These are phyloP conservation scores for Plantago major DNA, from an alignment of 257 asterid species.

Conservation along the genomic window DNA sequence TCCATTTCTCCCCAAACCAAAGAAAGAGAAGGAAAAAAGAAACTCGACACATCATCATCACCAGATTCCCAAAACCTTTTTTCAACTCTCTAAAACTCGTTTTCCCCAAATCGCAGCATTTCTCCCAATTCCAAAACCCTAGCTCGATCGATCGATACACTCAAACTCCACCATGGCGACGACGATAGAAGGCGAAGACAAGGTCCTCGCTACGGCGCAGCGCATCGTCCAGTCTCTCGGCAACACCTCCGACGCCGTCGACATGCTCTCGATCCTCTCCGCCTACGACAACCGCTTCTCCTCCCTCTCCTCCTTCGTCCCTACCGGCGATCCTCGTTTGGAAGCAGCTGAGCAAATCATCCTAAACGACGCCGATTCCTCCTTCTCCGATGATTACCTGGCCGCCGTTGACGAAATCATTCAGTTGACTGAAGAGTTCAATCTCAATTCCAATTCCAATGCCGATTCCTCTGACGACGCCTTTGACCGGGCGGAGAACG, in stretches of 20 bases:
- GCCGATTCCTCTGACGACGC: constrained; percentile 28
- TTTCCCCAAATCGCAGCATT: too few relatives aligned
- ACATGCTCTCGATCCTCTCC: constrained; percentile 72
- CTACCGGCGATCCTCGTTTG: constrained; percentile 38
- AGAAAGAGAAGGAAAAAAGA: too few relatives aligned
- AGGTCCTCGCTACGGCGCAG: constrained; percentile 84
- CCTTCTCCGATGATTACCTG: constrained; percentile 43
- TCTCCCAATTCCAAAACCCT: too few relatives aligned
- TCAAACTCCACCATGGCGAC: constrained; percentile 44
- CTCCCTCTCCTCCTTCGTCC: constrained; percentile 48
- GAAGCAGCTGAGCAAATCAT: constrained; percentile 60
- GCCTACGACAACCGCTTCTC: constrained; percentile 79
- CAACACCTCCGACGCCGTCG: constrained; percentile 60
- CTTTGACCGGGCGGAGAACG: constrained; percentile 68
- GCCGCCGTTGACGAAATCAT: constrained; percentile 75
- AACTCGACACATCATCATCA: too few relatives aligned
- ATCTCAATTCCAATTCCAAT: constrained; percentile 29
- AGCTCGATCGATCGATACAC: too few relatives aligned
- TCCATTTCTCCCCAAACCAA: too few relatives aligned
- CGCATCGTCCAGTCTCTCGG: constrained; percentile 86
- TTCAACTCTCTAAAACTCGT: too few relatives aligned
- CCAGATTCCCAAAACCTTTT: too few relatives aligned
- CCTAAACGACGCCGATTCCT: constrained; percentile 32
- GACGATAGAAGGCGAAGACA: constrained; percentile 64
- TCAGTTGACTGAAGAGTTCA: constrained; percentile 58